Base-by-base conservation (phyloP, 148 eudicot species). In the Persicaria maculosa region DNA sequence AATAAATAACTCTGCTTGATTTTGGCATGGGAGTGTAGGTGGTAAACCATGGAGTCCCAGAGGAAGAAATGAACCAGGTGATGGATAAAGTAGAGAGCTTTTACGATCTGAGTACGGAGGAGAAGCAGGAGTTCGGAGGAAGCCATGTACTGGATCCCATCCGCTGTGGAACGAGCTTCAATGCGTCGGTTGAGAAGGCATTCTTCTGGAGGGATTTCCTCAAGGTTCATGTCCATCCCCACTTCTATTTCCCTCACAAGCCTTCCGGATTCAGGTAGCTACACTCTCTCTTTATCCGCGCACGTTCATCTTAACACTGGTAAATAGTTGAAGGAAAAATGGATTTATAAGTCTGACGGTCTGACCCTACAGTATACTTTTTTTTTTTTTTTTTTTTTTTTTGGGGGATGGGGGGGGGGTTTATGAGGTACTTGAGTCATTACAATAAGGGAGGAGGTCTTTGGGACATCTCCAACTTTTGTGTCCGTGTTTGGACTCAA, bases 21-120 rank as follows among this genome's bases (percentile, higher is more conserved):
- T 44, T 47, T 17, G 11, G 20, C 2, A 11, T 45, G 53, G 31
- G 72, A 20, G 36, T 45, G 44, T 47, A 90, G 90, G 72, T 90
- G 61, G 77, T 90, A 9, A 90, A 90, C 45, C 96, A 90, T 77
- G 90, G 87, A 0, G 81, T 90, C 25, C 80, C 86, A 8, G 87
- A 88, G 77, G 74, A 67, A 52, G 16, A 85, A 72, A 83, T 80
- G 83, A 78, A 74, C 20, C 77, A 44, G 15, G 59, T 82, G 72
- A 69, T 86, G 8, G 85, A 90, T 12, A 81, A 31, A 7, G 57
- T 75, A 12, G 9, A 75, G 6, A 82, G 76, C 17, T 88, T 90
- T 40, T 86, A 86, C 76, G 55, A 85, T 85, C 68, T 86, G 77
- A 59, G 79, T 3, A 84, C 79, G 48, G 90, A 85, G 73, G 92